Evolutionary conservation across 2,329 filamentous ascomycete genomes (phyloP), one percentile per base, ranked within the genome.

Genomic region (Neonectria faginata): DNA sequence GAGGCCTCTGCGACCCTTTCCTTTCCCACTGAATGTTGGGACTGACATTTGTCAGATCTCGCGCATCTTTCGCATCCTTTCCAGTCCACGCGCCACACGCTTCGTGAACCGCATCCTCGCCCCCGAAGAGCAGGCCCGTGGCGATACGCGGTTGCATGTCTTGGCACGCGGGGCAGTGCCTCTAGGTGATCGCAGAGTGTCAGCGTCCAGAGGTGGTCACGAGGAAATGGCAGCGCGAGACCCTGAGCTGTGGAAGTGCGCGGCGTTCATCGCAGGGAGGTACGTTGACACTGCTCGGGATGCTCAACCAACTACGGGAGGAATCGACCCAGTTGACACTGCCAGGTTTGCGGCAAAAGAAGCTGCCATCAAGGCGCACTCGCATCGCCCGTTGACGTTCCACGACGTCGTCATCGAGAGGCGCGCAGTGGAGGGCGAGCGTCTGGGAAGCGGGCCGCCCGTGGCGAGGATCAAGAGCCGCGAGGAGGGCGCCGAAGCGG

Each of bases 31-130:
- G 14, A 84, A 85, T 53, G 81, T 97, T 57, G 94, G 94, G 62
- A 95, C 88, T 52, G 94, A 97, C 76, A 91, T 97, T 61, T 93
- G 92, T 77, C 84, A 85, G 62, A 85, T 93, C 62, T 79, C 84
- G 0, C 89, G 93, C 60, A 88, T 97, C 64, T 80, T 82, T 65
- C 76, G 78, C 20, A 82, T 94, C 56, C 77, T 95, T 57, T 77
- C 75, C 18, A 76, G 80, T 27, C 75, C 79, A 9, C 75, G 76
- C 42, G 81, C 79, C 1, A 57, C 67, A 5, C 80, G 80, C 31
- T 87, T 88, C 70, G 74, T 88, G 54, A 73, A 76, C 10, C 82
- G 83, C 60, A 73, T 89, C 55, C 76, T 89, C 25, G 77, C 81
- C 4, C 73, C 77, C 0, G 77, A 82, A 58, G 78, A 79, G 60